Evolutionary conservation across 768 basidiomycete species (phyloP).

Genomic region (Amanita subjunquillea): DNA sequence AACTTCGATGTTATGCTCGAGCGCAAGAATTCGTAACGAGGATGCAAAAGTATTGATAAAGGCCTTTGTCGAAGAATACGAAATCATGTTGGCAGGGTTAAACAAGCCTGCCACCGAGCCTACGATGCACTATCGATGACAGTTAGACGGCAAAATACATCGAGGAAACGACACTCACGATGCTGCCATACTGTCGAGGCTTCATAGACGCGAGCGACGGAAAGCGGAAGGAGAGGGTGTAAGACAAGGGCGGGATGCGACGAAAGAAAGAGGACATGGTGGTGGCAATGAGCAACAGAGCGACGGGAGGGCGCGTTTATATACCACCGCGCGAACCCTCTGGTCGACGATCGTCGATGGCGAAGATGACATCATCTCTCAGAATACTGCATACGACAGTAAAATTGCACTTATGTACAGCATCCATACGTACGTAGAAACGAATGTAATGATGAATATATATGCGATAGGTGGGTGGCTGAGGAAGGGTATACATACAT

Average conservation of each 20-base stretch:
- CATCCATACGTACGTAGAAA: not conserved
- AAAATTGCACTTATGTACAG: not conserved
- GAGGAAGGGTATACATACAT: not conserved
- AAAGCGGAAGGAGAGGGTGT: too few relatives aligned
- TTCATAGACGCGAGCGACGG: too few relatives aligned
- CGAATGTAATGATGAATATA: too few relatives aligned
- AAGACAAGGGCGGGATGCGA: constrained; percentile 10
- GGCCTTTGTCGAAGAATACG: constrained; percentile 18
- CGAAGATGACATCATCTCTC: not conserved
- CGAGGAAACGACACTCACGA: constrained; percentile 11
- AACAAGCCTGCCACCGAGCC: constrained; percentile 12
- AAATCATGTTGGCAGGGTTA: constrained; percentile 19
- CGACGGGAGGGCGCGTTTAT: too few relatives aligned
- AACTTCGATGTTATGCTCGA: too few relatives aligned
- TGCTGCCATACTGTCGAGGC: constrained; percentile 17
- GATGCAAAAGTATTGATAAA: constrained; percentile 21
- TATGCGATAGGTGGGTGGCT: too few relatives aligned
- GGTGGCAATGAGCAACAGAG: not conserved
- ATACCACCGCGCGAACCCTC: not conserved
- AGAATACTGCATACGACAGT: not conserved
- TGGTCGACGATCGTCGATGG: not conserved
- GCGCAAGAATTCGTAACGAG: constrained; percentile 18
- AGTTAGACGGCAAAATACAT: not conserved
- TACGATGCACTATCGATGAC: constrained; percentile 16
- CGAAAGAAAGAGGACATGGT: constrained; percentile 6